Evolutionary conservation across 169 alveolate species (phyloP).

Genomic region (Plasmodium gonderi): DNA sequence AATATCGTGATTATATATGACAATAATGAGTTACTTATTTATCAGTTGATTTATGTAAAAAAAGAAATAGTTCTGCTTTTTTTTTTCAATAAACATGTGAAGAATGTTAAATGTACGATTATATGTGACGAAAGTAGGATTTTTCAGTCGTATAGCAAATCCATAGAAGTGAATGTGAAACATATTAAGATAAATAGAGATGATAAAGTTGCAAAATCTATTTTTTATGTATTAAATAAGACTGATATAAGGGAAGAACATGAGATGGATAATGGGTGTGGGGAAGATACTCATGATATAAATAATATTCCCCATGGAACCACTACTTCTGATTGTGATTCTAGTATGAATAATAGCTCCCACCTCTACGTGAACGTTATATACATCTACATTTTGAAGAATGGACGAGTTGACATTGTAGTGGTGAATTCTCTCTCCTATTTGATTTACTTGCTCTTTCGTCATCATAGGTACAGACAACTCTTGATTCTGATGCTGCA

Average conservation of each 20-base stretch:
- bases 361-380: conserved; percentile 2
- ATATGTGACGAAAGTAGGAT: neutral
- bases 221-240: neutral
- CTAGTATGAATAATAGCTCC: neutral
- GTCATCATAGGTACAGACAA: neutral
- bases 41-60: conserved; percentile 3
- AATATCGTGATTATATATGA: conserved; percentile 32
- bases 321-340: neutral
- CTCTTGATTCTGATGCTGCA: conserved; percentile 46
- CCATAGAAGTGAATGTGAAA: conserved; percentile 10
- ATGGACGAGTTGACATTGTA: conserved; percentile 8
- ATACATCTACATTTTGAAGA: conserved; percentile 24
- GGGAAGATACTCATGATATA: neutral
- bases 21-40: conserved; percentile 6
- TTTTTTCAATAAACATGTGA: neutral
- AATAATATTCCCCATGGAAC: neutral
- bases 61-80: neutral
- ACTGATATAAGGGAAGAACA: neutral
- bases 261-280: neutral
- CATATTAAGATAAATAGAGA: conserved; percentile 12
- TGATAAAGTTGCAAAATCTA: conserved; percentile 18
- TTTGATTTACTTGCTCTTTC: conserved; percentile 33
- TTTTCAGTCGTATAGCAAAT: neutral
- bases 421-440: conserved; percentile 35
- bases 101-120: neutral